phyloP scores from a whole-genome alignment of 2,329 filamentous ascomycete genomes.

The Talaromyces verruculosus region DNA sequence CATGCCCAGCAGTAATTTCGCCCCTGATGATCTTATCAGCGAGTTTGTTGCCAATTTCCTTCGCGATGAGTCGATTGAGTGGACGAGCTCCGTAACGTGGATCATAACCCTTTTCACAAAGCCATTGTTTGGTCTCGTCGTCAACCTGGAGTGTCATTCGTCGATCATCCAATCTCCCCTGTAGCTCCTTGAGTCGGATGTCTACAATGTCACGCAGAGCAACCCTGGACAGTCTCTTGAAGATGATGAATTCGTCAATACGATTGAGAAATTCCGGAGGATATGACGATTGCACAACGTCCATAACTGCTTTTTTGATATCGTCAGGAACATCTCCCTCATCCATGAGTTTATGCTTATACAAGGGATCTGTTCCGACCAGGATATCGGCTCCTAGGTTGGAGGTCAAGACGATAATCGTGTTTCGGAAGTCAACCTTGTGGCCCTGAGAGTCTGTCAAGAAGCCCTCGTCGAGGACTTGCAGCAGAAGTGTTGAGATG shows the following conservation, averaged over 20 bases:
- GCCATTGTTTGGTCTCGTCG: slow-evolving; percentile 74
- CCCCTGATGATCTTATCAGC: slow-evolving; percentile 92
- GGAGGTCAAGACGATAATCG: slow-evolving; percentile 92
- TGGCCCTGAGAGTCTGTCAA: slow-evolving; percentile 93
- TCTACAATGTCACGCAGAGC: slow-evolving; percentile 91
- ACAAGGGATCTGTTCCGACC: slow-evolving; percentile 65
- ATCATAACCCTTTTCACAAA: slow-evolving; percentile 86
- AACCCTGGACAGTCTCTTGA: slow-evolving; percentile 75
- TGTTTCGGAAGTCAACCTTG: slow-evolving; percentile 95
- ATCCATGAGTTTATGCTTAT: slow-evolving; percentile 60
- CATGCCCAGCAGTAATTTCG: slow-evolving; percentile 72
- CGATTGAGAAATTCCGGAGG: slow-evolving; percentile 95
- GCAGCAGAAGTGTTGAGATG: slow-evolving; percentile 85
- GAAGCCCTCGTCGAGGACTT: slow-evolving; percentile 94
- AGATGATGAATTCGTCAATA: slow-evolving; percentile 95
- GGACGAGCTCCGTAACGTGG: slow-evolving; percentile 88
- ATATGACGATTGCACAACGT: slow-evolving; percentile 72
- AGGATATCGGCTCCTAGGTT: slow-evolving; percentile 93
- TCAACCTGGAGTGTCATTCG: slow-evolving; percentile 75
- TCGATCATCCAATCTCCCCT: slow-evolving; percentile 77
- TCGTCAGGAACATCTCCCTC: slow-evolving; percentile 70
- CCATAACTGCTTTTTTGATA: slow-evolving; percentile 79
- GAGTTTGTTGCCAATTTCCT: slow-evolving; percentile 81
- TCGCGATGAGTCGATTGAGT: slow-evolving; percentile 85
- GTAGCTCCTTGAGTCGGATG: slow-evolving; percentile 82